Base-by-base conservation (phyloP, 805 yeast genomes). In the Nakazawaea holstii region DNA sequence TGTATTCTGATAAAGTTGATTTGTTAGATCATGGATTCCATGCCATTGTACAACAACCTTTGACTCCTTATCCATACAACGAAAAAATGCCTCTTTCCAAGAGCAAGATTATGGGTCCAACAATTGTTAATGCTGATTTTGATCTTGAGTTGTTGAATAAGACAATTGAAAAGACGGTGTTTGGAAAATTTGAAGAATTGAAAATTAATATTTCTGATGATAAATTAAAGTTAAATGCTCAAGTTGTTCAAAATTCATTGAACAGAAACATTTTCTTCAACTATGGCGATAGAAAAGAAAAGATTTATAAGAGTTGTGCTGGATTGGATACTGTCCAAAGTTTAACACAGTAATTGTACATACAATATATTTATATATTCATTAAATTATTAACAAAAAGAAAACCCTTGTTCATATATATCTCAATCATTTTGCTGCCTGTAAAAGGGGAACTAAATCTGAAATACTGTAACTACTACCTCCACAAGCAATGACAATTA, bases 401-500 rank as follows among this genome's bases (percentile, higher is more conserved):
- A 20, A 3, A 3, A 20, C 24, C 24, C 24, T 20, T 20, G 24
- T 20, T 30, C 5, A 11, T 20, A 27, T 20, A 27, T 37, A 9
- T 37, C n/a, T 39, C 32, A 17, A 14, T 13, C 8, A 9, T 27
- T 1, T 39, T 6, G 8, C 8, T 30, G 3, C 4, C 27, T 14
- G 14, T 11, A 30, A 10, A 32, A 24, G 30, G 13, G 9, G 11
- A 17, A 14, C 31, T 3, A 41, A 10, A 7, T 47, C 49, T 41
- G 41, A 29, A 10, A 31, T 4, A 10, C 43, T 43, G 31, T 32
- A 47, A 26, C 32, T 9, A 11, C 37, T 26, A 20, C 78, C 79
- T 7, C 87, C 87, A 55, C 87, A 82, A 1, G 77, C 86, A 35
- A 82, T 72, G 3, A 79, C 65, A 4, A 81, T 72, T 2, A 81